Percentiles rank a stretch among this genome's conserved stretches.
Conservation (phyloP, 2,329 filamentous ascomycete genomes). For the Talaromyces marneffei region DNA sequence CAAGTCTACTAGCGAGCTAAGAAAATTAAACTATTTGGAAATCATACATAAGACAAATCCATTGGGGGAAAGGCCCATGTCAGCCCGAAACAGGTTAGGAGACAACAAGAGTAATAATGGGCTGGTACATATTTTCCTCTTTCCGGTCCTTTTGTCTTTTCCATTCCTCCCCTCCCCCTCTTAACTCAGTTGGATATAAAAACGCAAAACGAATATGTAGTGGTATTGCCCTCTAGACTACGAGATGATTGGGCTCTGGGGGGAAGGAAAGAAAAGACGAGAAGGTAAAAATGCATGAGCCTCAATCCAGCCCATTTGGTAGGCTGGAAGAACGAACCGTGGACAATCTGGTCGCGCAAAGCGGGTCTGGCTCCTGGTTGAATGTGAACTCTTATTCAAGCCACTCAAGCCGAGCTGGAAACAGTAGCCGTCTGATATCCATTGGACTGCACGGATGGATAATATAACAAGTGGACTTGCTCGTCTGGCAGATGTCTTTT, state of each 20-base stretch:
- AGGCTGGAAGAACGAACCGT: slow-evolving; percentile 14
- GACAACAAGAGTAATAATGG: no score
- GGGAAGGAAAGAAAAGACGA: neutral
- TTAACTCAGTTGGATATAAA: neutral
- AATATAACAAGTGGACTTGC: neutral
- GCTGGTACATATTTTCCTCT: neutral
- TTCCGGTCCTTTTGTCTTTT: neutral
- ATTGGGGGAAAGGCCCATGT: slow-evolving; percentile 8
- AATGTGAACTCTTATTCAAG: neutral
- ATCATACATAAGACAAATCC: neutral
- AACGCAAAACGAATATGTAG: neutral
- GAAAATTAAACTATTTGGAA: slow-evolving; percentile 2
- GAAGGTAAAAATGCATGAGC: slow-evolving; percentile 1
- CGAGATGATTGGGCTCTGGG: neutral
- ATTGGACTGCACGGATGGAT: neutral
- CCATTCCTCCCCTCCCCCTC: neutral
- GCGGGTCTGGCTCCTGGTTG: slow-evolving; percentile 8
- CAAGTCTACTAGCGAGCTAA: slow-evolving; percentile 1
- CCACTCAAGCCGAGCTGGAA: slow-evolving; percentile 8
- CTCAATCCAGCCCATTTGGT: slow-evolving; percentile 9
- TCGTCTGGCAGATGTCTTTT: neutral
- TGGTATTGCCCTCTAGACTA: neutral
- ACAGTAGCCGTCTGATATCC: neutral
- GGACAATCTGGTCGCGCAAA: slow-evolving; percentile 7
- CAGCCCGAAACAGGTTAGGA: slow-evolving; percentile 7